A percentile compares a stretch with the other conserved stretches of the same genome.
These are phyloP conservation scores for Trametes punicea DNA, from an alignment of 768 basidiomycete genomes.

Conservation along the genomic window DNA sequence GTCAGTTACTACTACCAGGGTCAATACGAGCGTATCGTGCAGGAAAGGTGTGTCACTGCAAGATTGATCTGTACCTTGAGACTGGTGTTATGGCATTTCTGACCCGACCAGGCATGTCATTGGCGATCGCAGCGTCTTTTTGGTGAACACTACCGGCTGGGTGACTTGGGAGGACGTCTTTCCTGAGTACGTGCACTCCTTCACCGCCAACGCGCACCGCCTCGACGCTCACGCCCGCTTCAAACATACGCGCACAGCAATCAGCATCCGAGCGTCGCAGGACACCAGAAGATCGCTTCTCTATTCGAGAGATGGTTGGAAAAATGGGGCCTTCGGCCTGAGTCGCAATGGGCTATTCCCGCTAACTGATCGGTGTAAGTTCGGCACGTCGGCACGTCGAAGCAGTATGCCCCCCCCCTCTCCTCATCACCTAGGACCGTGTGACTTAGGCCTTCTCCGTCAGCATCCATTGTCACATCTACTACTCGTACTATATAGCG, in stretches of 20 bases:
- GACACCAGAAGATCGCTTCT: slow-evolving; percentile 46
- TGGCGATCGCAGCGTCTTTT: slow-evolving; percentile 47
- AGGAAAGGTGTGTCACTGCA: slow-evolving; percentile 31
- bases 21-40: slow-evolving; percentile 44
- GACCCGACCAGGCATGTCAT: slow-evolving; percentile 19
- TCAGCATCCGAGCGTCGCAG: slow-evolving; percentile 44
- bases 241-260: slow-evolving; percentile 33
- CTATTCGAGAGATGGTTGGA: slow-evolving; percentile 45
- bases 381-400: no score
- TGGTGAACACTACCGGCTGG: slow-evolving; percentile 58
- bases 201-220: no score
- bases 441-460: no score
- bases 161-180: slow-evolving; percentile 49
- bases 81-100: no score
- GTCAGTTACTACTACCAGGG: slow-evolving; percentile 46
- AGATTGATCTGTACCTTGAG: not conserved
- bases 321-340: slow-evolving; percentile 42
- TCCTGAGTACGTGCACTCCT: slow-evolving; percentile 31
- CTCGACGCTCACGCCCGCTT: not conserved
- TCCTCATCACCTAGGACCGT: no score
- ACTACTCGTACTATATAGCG: no score
- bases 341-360: slow-evolving; percentile 15
- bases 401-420: no score
- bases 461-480: no score
- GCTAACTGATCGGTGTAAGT: no score